Conservation (phyloP, 345 rosid genomes). For the Bruguiera sexangula region DNA sequence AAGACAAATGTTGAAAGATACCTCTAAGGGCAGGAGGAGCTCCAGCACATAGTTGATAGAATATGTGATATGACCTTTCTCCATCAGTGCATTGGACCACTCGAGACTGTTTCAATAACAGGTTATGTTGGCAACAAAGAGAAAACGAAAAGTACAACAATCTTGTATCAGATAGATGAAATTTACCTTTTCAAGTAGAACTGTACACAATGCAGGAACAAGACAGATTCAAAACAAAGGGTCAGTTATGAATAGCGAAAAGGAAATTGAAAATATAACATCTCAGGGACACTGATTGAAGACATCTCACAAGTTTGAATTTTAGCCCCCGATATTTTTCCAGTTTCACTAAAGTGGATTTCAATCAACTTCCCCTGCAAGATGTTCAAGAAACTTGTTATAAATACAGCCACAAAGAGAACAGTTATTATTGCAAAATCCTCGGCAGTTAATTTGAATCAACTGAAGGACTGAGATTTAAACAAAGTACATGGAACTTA, state of each 20-base stretch:
- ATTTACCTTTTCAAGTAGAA: slow-evolving; percentile 95
- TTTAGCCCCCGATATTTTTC: slow-evolving; percentile 98
- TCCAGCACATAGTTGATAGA: slow-evolving; percentile 98
- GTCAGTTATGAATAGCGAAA: slow-evolving; percentile 31
- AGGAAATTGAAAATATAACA: slow-evolving; percentile 10
- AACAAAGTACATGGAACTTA: slow-evolving; percentile 46
- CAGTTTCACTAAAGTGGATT: slow-evolving; percentile 92
- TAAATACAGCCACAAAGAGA: not conserved
- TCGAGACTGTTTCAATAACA: slow-evolving; percentile 77
- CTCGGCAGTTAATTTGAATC: not conserved
- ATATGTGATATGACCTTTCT: slow-evolving; percentile 97
- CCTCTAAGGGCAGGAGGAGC: slow-evolving; percentile 78
- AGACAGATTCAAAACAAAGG: slow-evolving; percentile 25
- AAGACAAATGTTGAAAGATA: slow-evolving; percentile 19
- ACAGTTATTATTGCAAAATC: not conserved
- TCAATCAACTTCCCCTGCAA: slow-evolving; percentile 92
- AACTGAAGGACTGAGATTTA: not conserved
- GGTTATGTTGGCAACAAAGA: slow-evolving; percentile 19
- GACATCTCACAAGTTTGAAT: slow-evolving; percentile 88
- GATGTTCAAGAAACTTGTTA: slow-evolving; percentile 24
- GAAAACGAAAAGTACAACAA: slow-evolving; percentile 9
- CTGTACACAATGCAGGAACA: slow-evolving; percentile 42
- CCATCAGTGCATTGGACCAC: slow-evolving; percentile 96
- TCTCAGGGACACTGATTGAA: slow-evolving; percentile 11
- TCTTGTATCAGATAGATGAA: slow-evolving; percentile 14